phyloP scores from a whole-genome alignment of 257 asterid species.

The Solanum piurae region DNA sequence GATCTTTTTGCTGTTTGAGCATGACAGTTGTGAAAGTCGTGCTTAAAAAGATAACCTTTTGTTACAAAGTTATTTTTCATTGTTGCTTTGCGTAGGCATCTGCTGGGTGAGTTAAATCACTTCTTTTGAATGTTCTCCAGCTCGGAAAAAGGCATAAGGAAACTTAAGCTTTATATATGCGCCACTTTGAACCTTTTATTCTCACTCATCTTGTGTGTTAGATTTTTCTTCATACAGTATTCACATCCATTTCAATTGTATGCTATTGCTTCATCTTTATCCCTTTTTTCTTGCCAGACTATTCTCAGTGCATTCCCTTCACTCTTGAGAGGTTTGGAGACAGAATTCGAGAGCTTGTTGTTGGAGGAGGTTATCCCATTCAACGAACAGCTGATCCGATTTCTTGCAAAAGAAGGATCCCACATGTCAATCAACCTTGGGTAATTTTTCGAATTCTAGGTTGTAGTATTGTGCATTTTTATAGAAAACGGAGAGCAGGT shows the following conservation, averaged over 20 bases:
- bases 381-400: conserved; percentile 50
- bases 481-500: neutral
- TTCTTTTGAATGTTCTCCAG: neutral
- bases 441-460: conserved; percentile 16
- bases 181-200: neutral
- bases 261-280: neutral
- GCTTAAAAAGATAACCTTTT: neutral
- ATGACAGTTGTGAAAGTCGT: neutral
- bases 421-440: conserved; percentile 42
- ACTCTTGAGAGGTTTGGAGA: conserved; percentile 64
- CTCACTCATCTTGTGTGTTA: neutral
- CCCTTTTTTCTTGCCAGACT: conserved; percentile 20
- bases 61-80: neutral
- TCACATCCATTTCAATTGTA: neutral
- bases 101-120: neutral
- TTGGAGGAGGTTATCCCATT: conserved; percentile 44
- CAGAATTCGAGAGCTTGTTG: conserved; percentile 41
- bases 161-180: neutral
- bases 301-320: conserved; percentile 61
- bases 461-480: neutral
- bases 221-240: neutral
- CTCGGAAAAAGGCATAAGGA: neutral
- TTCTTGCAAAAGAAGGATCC: conserved; percentile 59
- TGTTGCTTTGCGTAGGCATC: neutral
- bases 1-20: neutral